Evolutionary conservation across 345 rosid genomes (phyloP).

Genomic region (Salix suchowensis): DNA sequence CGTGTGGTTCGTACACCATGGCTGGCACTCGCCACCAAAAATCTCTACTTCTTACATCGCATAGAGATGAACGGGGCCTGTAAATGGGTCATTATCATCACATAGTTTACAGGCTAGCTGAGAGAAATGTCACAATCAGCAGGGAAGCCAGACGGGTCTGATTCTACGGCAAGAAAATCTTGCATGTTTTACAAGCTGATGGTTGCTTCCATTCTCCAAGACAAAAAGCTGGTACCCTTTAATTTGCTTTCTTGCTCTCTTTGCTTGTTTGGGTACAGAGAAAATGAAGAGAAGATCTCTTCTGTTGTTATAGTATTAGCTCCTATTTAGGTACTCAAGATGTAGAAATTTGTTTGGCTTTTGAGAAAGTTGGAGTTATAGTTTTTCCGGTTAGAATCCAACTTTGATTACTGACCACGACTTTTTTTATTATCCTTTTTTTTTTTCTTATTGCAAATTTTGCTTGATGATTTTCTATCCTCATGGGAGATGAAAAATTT

Average conservation of each 20-base stretch:
- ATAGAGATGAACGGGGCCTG: not conserved
- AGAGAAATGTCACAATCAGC: slow-evolving; percentile 16
- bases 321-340: not conserved
- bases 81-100: not conserved
- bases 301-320: not conserved
- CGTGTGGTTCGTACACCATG: not conserved
- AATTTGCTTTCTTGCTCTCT: slow-evolving; percentile 2
- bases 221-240: slow-evolving; percentile 27
- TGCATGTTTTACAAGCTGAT: slow-evolving; percentile 40
- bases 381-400: not conserved
- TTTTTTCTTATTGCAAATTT: not conserved
- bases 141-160: slow-evolving; percentile 12
- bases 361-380: not conserved
- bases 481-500: not conserved
- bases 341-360: not conserved
- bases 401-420: not conserved
- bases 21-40: not conserved
- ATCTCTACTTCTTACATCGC: not conserved
- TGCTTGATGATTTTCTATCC: not conserved
- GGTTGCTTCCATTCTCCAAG: slow-evolving; percentile 35
- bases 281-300: not conserved
- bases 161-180: slow-evolving; percentile 12
- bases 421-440: not conserved
- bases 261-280: slow-evolving; percentile 3
- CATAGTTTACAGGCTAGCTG: not conserved